Percentiles rank a stretch among this genome's conserved stretches.
phyloP scores from a whole-genome alignment of 345 rosid species.

The Salix brachista region DNA sequence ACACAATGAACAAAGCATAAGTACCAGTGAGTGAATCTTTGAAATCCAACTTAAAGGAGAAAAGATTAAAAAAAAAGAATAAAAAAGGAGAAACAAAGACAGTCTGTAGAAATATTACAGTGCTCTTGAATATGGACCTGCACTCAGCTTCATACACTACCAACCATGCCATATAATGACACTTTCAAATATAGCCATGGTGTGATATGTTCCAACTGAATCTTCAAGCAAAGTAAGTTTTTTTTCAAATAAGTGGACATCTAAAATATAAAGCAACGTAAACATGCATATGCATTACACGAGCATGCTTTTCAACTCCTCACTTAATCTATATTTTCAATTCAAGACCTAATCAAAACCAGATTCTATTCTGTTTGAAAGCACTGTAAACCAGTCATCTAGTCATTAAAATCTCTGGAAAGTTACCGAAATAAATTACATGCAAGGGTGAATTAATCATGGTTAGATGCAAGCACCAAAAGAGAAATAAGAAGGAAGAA shows the following conservation, averaged over 20 bases:
- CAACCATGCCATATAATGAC: background rate
- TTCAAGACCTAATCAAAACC: background rate
- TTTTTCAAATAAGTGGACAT: background rate
- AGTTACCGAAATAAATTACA: too few species aligned
- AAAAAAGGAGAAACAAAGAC: background rate
- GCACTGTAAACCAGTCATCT: too few species aligned
- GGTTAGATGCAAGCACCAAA: too few species aligned
- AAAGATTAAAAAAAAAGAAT: too few species aligned
- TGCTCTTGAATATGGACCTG: background rate
- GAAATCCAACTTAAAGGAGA: background rate
- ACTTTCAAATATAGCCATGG: background rate
- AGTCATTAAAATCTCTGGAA: too few species aligned
- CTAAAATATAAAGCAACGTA: too few species aligned
- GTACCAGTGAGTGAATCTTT: background rate
- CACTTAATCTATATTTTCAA: background rate
- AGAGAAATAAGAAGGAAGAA: too few species aligned
- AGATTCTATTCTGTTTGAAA: too few species aligned
- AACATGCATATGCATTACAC: background rate
- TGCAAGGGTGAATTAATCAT: too few species aligned
- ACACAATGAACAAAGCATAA: background rate
- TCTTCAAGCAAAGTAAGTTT: background rate
- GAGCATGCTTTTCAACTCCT: background rate
- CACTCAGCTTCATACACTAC: background rate
- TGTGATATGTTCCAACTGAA: background rate
- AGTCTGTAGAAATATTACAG: background rate